Evolutionary conservation across 306 rosid genomes (phyloP), one percentile per base, ranked within the genome.

Genomic region (Chamaecrista fasciculata): DNA sequence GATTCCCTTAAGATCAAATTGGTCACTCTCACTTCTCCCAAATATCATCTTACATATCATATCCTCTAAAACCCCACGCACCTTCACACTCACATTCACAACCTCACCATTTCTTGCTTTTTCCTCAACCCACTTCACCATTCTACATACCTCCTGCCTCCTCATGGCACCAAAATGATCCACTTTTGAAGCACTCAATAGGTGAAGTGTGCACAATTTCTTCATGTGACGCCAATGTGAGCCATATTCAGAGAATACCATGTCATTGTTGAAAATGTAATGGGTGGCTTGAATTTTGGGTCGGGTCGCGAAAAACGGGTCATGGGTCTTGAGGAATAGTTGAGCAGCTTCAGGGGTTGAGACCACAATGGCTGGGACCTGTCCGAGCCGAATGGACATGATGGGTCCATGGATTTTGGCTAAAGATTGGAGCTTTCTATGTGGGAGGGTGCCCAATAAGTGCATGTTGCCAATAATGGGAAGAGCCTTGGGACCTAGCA

Each of bases 391-490:
- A 1, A 55, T 10, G 46, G 50, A 68, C 81, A 76, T 76, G 37
- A 81, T 81, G 39, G 78, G 71, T 2, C 85, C 85, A 19, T 81
- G 67, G 63, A 12, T 63, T 48, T 8, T 24, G 33, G 85, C 79
- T 24, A 81, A 11, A 33, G 50, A 11, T 28, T 72, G 70, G 51
- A 81, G 74, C 2, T 14, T 23, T 1, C 64, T 28, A 28, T 72
- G 61, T 3, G 78, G 81, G n/a, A 66, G 77, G n/a, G 20, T 36
- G 0, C 86, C 85, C 40, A 86, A 8, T 51, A 75, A 19, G 70
- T 82, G 80, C 1, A 86, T 79, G 79, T 73, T 61, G 3, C 86
- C 86, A 12, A 81, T 47, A 10, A 80, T 51, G 1, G 87, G 86
- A 14, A 79, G 58, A 2, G 80, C 44, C 48, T 15, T 52, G 0